These are phyloP conservation scores for Geotrichum citri-aurantii DNA, from an alignment of 1,139 yeast genomes.

Conservation along the genomic window DNA sequence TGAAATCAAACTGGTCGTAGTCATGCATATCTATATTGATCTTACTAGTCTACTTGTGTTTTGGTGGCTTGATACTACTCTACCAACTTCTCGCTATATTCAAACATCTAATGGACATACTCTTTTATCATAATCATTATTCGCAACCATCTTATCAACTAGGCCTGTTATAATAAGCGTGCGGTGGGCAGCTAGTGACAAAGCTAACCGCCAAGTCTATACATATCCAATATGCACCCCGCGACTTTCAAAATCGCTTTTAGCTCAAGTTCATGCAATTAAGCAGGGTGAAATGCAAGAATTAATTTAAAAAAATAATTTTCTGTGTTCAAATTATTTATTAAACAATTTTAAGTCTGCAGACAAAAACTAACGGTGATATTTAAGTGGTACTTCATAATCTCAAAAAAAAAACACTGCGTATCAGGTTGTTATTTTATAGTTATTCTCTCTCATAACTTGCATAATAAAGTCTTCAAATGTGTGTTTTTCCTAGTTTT, in stretches of 20 bases:
- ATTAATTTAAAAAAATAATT: too few species aligned
- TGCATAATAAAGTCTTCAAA: too few species aligned
- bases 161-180: neutral
- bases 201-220: neutral
- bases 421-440: too few species aligned
- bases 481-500: too few species aligned
- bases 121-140: neutral
- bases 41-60: neutral
- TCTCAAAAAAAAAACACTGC: too few species aligned
- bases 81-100: neutral
- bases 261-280: neutral
- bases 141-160: neutral
- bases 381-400: too few species aligned
- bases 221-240: neutral
- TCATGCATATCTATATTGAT: neutral
- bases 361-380: too few species aligned
- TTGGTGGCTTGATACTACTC: neutral
- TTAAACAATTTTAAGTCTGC: too few species aligned
- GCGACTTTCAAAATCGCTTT: neutral
- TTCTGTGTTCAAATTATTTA: too few species aligned
- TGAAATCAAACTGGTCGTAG: neutral
- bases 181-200: neutral
- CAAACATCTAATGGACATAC: neutral
- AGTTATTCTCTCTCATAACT: too few species aligned
- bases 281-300: neutral